A percentile compares a stretch with the other conserved stretches of the same genome.
These are phyloP conservation scores for Shiraia sp. DNA, from an alignment of 2,329 filamentous ascomycete species.

Conservation along the genomic window DNA sequence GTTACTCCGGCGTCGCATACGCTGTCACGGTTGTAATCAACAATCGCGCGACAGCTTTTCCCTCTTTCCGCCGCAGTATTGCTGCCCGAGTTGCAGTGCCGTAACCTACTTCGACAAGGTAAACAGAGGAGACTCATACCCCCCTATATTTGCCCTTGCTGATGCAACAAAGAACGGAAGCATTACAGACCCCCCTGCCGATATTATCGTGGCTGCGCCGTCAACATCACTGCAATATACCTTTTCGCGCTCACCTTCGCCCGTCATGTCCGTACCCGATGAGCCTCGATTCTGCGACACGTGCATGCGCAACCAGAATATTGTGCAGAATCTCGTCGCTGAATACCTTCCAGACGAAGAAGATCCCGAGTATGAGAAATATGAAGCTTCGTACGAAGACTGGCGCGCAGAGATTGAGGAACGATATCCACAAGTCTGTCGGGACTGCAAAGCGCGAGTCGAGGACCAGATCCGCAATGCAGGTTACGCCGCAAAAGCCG, in stretches of 20 bases:
- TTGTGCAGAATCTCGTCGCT: slow-evolving; percentile 75
- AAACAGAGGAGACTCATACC: slow-evolving; percentile 17
- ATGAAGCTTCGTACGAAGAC: slow-evolving; percentile 69
- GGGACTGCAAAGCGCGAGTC: slow-evolving; percentile 75
- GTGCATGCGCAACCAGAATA: slow-evolving; percentile 86
- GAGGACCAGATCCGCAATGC: slow-evolving; percentile 69
- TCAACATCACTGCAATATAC: slow-evolving; percentile 23
- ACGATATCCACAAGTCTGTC: slow-evolving; percentile 87
- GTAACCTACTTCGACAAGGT: slow-evolving; percentile 90
- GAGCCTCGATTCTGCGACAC: slow-evolving; percentile 67
- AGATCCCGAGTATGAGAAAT: slow-evolving; percentile 70
- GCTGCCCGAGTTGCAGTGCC: slow-evolving; percentile 71
- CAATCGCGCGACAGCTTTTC: slow-evolving; percentile 25
- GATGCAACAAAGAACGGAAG: slow-evolving; percentile 70
- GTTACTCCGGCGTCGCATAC: slow-evolving; percentile 39
- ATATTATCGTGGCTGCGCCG: slow-evolving; percentile 45
- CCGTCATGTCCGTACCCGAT: slow-evolving; percentile 25
- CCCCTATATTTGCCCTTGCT: slow-evolving; percentile 7
- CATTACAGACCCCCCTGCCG: slow-evolving; percentile 80
- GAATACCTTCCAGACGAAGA: slow-evolving; percentile 72
- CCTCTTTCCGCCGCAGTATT: slow-evolving; percentile 27
- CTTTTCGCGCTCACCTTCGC: slow-evolving; percentile 31
- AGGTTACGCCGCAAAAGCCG: slow-evolving; percentile 82
- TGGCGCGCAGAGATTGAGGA: slow-evolving; percentile 76
- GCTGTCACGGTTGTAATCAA: slow-evolving; percentile 41